A percentile compares a stretch with the other conserved stretches of the same genome.
Evolutionary conservation across 2,329 filamentous ascomycete genomes (phyloP).

Genomic region (Calonectria naviculata): DNA sequence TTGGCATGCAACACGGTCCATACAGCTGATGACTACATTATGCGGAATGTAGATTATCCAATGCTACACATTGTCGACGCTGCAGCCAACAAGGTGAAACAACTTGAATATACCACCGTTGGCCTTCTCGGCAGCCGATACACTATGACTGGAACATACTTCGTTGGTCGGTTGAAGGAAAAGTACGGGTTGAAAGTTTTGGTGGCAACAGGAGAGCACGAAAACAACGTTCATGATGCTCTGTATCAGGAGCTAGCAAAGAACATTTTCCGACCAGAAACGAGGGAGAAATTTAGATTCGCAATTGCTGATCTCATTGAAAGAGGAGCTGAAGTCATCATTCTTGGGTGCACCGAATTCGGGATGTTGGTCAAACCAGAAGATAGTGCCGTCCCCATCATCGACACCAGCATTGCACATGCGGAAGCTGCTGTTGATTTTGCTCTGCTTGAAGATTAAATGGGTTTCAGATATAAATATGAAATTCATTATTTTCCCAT

Average conservation of each 20-base stretch:
- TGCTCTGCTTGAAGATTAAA: not conserved
- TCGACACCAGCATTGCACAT: not conserved
- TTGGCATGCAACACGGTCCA: not conserved
- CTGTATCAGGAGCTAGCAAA: not conserved
- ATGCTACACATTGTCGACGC: not conserved
- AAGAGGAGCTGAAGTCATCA: not conserved
- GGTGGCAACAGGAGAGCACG: not conserved
- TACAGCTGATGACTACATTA: not conserved
- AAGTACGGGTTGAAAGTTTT: not conserved
- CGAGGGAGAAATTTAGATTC: not conserved
- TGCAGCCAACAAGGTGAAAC: not conserved
- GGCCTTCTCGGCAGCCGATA: not conserved
- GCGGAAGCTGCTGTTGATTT: not conserved
- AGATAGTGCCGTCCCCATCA: not conserved
- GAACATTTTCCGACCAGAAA: not conserved
- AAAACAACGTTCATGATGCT: not conserved
- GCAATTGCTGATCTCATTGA: not conserved
- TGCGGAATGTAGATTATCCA: not conserved
- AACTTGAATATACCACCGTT: not conserved
- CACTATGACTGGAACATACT: not conserved
- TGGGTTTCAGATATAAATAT: too few species aligned
- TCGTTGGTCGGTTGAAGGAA: not conserved
- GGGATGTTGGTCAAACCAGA: not conserved
- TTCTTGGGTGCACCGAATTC: not conserved
- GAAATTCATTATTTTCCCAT: too few species aligned